phyloP scores from a whole-genome alignment of 75 land plant genomes.

The Pinus taeda region DNA sequence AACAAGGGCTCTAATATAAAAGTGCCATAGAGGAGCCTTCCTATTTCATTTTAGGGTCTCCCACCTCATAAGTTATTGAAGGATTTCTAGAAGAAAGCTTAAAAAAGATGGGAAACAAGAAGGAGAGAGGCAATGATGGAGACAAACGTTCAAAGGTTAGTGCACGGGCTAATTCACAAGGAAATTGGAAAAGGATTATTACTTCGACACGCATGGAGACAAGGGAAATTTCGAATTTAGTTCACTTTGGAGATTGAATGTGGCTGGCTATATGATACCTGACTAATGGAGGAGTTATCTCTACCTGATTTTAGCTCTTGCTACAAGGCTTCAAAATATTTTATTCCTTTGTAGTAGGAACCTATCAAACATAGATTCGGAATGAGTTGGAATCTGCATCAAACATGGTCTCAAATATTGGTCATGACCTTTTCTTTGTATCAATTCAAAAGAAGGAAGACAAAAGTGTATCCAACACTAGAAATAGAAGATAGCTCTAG shows the following conservation, averaged over 20 bases:
- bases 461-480: too few relatives aligned
- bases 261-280: too few relatives aligned
- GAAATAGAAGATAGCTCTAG: too few relatives aligned
- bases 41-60: neutral
- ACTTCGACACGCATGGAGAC: constrained; percentile 79
- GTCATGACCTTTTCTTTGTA: too few relatives aligned
- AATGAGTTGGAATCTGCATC: too few relatives aligned
- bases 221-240: constrained; percentile 83
- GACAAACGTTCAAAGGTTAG: constrained; percentile 24
- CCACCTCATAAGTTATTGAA: neutral
- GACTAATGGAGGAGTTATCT: too few relatives aligned
- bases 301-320: too few relatives aligned
- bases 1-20: neutral
- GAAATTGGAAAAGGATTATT: constrained; percentile 59
- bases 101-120: constrained; percentile 16
- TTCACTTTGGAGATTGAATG: constrained; percentile 87
- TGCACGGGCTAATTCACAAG: constrained; percentile 19
- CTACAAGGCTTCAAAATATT: too few relatives aligned
- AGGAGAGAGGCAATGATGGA: neutral
- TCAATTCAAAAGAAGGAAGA: too few relatives aligned
- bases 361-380: too few relatives aligned
- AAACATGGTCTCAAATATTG: too few relatives aligned
- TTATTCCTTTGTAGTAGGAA: too few relatives aligned
- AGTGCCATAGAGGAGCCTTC: neutral
- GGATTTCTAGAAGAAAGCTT: constrained; percentile 6